Evolutionary conservation across 768 basidiomycete genomes (phyloP), one percentile per base, ranked within the genome.

Genomic region (Mycena olivaceomarginata): DNA sequence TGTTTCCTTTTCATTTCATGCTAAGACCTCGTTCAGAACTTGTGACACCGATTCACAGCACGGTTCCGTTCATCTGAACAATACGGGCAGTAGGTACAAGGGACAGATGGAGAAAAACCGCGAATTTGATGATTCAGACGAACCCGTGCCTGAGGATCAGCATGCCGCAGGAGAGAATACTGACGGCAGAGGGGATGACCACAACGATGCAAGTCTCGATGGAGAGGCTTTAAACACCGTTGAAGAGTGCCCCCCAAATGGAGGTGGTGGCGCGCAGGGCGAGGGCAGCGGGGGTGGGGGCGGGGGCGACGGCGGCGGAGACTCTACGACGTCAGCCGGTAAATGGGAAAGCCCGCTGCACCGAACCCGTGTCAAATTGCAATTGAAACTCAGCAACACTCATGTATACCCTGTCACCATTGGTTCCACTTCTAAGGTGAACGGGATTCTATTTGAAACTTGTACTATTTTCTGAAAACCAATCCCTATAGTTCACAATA

Each of bases 331-430:
- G 16, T 13, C 20, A 20, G 37, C 62, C 13, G 70, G 39, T 16
- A 46, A 45, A 40, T 71, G 69, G 69, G 57, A 70, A 48, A 59
- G 68, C 22, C 68, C 53, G 22, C 31, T 70, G 13, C 68, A 70
- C 25, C 7, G 45, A 22, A 70, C 57, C 4, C 7, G 45, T 10
- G n/a, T 70, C 59, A 62, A 62, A 18, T 56, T 70, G 20, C 41
- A n/a, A 22, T 25, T 70, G 12, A 70, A 70, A 37, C 16, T 40
- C 5, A 40, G 20, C 57, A 46, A 1, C 56, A n/a, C 20, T 15
- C n/a, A 31, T 25, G 7, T 57, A 51, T 72, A 72, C 18, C 6
- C 37, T 1, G 45, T 63, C 20, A 40, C 25, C 31, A 51, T 72
- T 22, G 46, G 46, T 31, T 72, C 51, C 11, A 64, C 45, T 31